Evolutionary conservation across 371 early-diverging fungal species (phyloP), one percentile per base, ranked within the genome.

Genomic region (Actinomortierella ambigua): DNA sequence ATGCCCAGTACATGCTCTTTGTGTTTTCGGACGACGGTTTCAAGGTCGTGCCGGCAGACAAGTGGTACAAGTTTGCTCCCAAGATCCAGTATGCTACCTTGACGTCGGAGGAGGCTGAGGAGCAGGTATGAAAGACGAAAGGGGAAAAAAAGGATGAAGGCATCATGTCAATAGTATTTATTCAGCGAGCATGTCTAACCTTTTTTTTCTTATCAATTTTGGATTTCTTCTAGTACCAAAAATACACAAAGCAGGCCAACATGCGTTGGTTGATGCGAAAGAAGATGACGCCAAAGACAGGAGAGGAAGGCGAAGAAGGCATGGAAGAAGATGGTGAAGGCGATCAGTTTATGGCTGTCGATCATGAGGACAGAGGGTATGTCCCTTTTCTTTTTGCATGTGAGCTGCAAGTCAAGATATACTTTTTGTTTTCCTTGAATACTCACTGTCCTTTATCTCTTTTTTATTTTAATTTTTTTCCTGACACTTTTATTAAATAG

Each of bases 81-180:
- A 93, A 91, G 75, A 80, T 92, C 43, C 88, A 86, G 63, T 91
- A 94, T 61, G 83, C 83, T 17, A 92, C 93, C 0, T 78, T 97
- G 29, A 89, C 96, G 0, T 57, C 90, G 20, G 98, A 98, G 59
- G 96, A 98, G 79, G 97, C 95, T 1, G 98, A 98, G 69, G 95
- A 90, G 62, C 87, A 88, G 78, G 88, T 15, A 18, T 26, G 23
- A 24, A 1, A 0, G 9, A 24, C 51, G 28, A n/a, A 50, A 50
- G 15, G 22, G 23, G 15, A 15, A 5, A 17, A 24, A 15, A 39
- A 5, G n/a, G n/a, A 17, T 40, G 13, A 18, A 22, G 34, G 2
- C 22, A 18, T 22, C 26, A 26, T 9, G 34, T 17, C 9, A 27
- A 15, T 13, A 17, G 18, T 11, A 14, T 52, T 8, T 24, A 18